Percentiles rank a stretch among this genome's conserved stretches.
Conservation (phyloP, 805 yeast species). For the Nakazawaea siamensis region DNA sequence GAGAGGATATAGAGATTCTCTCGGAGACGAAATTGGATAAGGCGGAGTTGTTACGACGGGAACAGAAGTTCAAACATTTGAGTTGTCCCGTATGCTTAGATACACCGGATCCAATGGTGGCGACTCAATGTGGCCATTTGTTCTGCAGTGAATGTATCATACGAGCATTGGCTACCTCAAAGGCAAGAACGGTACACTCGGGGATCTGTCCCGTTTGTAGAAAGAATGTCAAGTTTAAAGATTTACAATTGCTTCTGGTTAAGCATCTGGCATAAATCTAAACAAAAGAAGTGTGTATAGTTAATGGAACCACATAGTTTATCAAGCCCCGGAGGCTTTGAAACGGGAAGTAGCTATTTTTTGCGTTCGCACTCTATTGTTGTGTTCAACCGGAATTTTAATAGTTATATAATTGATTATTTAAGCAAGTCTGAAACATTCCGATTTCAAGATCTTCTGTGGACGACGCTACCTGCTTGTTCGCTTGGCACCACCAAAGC, state of each 20-base stretch:
- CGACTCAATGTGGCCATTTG: conserved; percentile 50
- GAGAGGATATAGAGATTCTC: conserved; percentile 7
- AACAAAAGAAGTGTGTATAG: too few species aligned
- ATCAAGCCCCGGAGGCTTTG: too few species aligned
- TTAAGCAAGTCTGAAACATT: neutral
- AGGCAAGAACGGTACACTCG: conserved; percentile 14
- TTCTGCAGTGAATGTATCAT: conserved; percentile 48
- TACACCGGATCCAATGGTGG: conserved; percentile 36
- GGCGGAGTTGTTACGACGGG: conserved; percentile 6
- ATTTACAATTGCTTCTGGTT: conserved; percentile 5
- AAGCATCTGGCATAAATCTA: neutral
- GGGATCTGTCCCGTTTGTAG: conserved; percentile 27
- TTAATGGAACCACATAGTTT: neutral
- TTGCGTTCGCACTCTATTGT: too few species aligned
- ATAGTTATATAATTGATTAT: too few species aligned
- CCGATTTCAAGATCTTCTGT: conserved; percentile 18
- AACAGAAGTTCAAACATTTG: conserved; percentile 22
- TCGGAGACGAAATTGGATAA: conserved; percentile 8
- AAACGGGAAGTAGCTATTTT: too few species aligned
- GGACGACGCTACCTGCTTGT: conserved; percentile 72
- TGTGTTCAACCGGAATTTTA: too few species aligned
- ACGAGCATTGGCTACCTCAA: conserved; percentile 39
- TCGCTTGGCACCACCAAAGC: conserved; percentile 75
- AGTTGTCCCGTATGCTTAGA: conserved; percentile 52
- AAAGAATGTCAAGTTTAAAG: conserved; percentile 12